Conservation (phyloP, 2,329 filamentous ascomycete species). For the Cladophialophora psammophila region DNA sequence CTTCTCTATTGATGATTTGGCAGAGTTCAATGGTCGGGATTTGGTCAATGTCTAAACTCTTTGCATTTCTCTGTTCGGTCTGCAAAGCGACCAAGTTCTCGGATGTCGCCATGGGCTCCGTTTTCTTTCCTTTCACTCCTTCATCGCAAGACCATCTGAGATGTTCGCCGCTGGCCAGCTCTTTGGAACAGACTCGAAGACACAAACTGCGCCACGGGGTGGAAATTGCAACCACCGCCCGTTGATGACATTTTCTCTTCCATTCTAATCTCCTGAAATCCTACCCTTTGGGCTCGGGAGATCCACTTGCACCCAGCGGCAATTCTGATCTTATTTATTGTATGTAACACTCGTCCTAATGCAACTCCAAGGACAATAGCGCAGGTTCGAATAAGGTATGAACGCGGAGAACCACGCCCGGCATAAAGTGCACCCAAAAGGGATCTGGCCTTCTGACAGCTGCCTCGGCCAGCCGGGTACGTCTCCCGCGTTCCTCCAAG, state of each 20-base stretch:
- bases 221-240: not conserved
- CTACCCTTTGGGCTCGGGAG: not conserved
- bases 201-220: not conserved
- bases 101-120: constrained; percentile 21
- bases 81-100: constrained; percentile 45
- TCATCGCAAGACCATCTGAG: not conserved
- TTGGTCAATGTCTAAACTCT: constrained; percentile 47
- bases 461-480: constrained; percentile 1
- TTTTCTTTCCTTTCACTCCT: not conserved
- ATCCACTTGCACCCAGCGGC: not conserved
- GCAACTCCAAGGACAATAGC: constrained; percentile 2
- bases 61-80: constrained; percentile 49
- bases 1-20: constrained; percentile 49
- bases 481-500: not conserved
- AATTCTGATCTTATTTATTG: not conserved
- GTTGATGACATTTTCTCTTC: not conserved
- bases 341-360: not conserved
- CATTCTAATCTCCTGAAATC: not conserved
- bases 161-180: not conserved
- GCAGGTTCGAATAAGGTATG: not conserved
- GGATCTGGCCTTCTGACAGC: not conserved
- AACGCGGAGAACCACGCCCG: not conserved
- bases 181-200: not conserved
- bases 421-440: not conserved
- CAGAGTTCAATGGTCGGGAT: constrained; percentile 51